phyloP scores from a whole-genome alignment of 257 asterid species.

The Linaria vulgaris region DNA sequence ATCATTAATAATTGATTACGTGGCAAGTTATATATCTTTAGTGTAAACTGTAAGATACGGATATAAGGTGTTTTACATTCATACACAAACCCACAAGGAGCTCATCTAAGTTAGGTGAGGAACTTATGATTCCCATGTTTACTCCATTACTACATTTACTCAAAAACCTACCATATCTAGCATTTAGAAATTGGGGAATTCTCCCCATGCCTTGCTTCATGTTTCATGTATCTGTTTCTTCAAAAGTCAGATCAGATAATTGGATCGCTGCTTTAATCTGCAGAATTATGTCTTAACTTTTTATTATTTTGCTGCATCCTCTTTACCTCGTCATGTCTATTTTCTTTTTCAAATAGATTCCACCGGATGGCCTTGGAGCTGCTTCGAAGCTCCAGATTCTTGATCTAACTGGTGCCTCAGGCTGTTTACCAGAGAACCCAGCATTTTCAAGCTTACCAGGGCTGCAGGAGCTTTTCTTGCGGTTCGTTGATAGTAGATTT shows the following conservation, averaged over 20 bases:
- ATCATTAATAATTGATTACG: too few species aligned
- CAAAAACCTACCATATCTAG: too few species aligned
- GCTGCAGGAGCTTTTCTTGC: constrained; percentile 88
- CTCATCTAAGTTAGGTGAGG: too few species aligned
- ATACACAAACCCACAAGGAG: too few species aligned
- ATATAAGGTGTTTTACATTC: too few species aligned
- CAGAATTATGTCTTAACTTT: too few species aligned
- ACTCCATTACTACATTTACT: too few species aligned
- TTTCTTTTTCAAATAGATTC: constrained; percentile 49
- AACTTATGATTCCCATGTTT: too few species aligned
- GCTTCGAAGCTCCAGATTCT: constrained; percentile 80
- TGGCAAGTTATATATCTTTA: too few species aligned
- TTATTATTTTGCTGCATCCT: too few species aligned
- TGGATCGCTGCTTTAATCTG: not conserved
- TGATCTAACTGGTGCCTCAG: constrained; percentile 78
- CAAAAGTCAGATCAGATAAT: constrained; percentile 4
- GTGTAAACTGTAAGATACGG: too few species aligned
- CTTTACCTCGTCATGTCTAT: constrained; percentile 7
- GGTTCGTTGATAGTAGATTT: constrained; percentile 49
- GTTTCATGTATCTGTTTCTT: constrained; percentile 12
- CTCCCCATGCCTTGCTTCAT: not conserved
- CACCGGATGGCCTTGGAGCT: constrained; percentile 71
- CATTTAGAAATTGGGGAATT: not conserved
- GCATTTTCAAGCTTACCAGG: constrained; percentile 67
- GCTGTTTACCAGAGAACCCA: constrained; percentile 67